Evolutionary conservation across 1,284 basidiomycete species (phyloP).

Genomic region (Cryptococcus depauperatus): DNA sequence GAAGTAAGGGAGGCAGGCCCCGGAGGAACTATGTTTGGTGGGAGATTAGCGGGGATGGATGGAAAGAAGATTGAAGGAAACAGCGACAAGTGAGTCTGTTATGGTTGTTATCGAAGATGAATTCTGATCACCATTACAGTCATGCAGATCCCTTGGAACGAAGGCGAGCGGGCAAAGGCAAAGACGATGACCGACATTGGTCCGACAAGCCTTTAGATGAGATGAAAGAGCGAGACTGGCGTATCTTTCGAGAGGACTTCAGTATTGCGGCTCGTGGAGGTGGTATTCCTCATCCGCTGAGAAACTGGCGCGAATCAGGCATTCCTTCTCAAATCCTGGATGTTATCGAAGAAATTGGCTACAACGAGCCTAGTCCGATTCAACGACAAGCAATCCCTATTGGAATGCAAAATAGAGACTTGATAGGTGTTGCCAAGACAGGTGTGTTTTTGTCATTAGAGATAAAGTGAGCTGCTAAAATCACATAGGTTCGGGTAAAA

Average conservation of each 20-base stretch:
- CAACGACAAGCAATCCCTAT: conserved; percentile 98
- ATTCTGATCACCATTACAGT: conserved; percentile 36
- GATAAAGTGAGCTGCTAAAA: not conserved
- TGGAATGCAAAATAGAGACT: conserved; percentile 86
- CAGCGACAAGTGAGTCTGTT: conserved; percentile 17
- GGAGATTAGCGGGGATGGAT: conserved; percentile 77
- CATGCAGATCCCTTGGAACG: conserved; percentile 72
- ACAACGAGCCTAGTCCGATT: conserved; percentile 93
- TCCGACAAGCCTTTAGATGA: conserved; percentile 85
- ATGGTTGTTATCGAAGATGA: not conserved
- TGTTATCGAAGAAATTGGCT: conserved; percentile 83
- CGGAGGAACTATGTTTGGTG: conserved; percentile 76
- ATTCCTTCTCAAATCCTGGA: conserved; percentile 74
- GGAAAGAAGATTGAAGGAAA: conserved; percentile 37
- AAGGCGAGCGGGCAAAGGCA: conserved; percentile 67
- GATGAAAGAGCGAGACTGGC: conserved; percentile 98
- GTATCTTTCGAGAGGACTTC: conserved; percentile 98
- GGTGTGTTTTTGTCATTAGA: conserved; percentile 50
- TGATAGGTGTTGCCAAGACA: conserved; percentile 97
- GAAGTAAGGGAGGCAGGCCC: conserved; percentile 56
- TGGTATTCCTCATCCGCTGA: conserved; percentile 81
- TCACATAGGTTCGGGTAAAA: conserved; percentile 84
- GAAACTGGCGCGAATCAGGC: conserved; percentile 80
- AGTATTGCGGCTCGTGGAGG: conserved; percentile 88
- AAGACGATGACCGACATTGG: conserved; percentile 92